A percentile compares a stretch with the other conserved stretches of the same genome.
These are phyloP conservation scores for Pseudogymnoascus sp. DNA, from an alignment of 2,329 filamentous ascomycete genomes.

Conservation along the genomic window DNA sequence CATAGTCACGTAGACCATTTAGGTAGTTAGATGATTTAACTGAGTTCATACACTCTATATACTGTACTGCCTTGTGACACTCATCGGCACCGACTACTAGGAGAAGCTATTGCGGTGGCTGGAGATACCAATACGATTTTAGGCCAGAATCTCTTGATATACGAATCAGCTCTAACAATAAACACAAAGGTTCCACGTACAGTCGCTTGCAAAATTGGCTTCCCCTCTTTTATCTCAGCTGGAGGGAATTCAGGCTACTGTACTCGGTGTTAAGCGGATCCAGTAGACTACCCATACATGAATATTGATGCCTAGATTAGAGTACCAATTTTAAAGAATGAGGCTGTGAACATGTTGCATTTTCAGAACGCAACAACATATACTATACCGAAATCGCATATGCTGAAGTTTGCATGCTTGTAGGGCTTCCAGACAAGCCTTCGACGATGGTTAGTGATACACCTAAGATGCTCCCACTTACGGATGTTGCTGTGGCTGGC, in stretches of 20 bases:
- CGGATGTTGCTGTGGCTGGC: neutral
- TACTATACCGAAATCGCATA: neutral
- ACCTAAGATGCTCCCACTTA: neutral
- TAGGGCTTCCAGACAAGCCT: neutral
- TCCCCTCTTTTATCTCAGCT: neutral
- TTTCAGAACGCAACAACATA: neutral
- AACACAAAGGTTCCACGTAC: neutral
- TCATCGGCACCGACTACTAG: no score
- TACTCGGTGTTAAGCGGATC: neutral
- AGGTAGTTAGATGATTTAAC: no score
- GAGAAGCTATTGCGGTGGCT: no score
- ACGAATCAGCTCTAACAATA: no score
- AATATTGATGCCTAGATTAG: neutral
- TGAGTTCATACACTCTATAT: no score
- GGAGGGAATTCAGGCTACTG: neutral
- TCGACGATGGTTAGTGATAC: neutral
- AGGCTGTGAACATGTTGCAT: neutral
- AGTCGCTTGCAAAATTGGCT: neutral
- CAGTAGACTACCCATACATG: neutral
- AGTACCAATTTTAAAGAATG: neutral
- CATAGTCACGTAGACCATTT: no score
- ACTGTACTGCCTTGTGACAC: no score
- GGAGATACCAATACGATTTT: no score
- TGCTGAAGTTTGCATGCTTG: neutral
- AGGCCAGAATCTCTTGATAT: no score